Conservation (phyloP, 768 basidiomycete genomes). For the Termitomyces sp. region DNA sequence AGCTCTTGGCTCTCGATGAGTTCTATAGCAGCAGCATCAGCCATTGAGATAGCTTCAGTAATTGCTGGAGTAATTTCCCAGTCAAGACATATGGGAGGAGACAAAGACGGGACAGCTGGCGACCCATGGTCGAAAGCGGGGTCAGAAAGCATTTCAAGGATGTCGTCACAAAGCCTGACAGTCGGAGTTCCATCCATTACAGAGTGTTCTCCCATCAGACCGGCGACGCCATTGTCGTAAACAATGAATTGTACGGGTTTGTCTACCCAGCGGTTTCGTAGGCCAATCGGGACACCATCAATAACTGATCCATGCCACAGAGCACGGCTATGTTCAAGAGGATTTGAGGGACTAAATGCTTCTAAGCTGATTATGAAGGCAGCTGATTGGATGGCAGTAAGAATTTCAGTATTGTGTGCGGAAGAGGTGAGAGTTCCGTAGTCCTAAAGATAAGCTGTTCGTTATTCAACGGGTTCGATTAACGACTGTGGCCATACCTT, state of each 20-base stretch:
- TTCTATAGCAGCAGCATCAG: conserved; percentile 49
- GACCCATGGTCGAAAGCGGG: conserved; percentile 62
- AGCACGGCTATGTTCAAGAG: conserved; percentile 58
- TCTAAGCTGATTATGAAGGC: conserved; percentile 86
- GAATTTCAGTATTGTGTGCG: conserved; percentile 55
- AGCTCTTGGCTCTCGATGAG: conserved; percentile 64
- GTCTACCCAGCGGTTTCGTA: conserved; percentile 81
- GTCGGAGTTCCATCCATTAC: conserved; percentile 89
- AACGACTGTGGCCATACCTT: conserved; percentile 41
- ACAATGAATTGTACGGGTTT: conserved; percentile 88
- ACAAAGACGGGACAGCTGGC: conserved; percentile 16
- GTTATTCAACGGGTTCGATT: background rate
- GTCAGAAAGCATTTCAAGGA: conserved; percentile 55
- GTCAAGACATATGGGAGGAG: conserved; percentile 49
- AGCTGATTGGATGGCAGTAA: conserved; percentile 76
- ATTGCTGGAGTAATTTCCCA: conserved; percentile 54
- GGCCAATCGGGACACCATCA: conserved; percentile 44
- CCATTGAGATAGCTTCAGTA: conserved; percentile 45
- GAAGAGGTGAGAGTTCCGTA: conserved; percentile 56
- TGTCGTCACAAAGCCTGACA: conserved; percentile 63
- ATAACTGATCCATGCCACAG: conserved; percentile 77
- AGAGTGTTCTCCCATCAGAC: conserved; percentile 91
- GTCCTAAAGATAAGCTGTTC: conserved; percentile 36
- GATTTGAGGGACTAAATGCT: conserved; percentile 42
- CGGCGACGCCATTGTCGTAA: conserved; percentile 75